A percentile compares a stretch with the other conserved stretches of the same genome.
Conservation (phyloP, 2,329 filamentous ascomycete species). For the Talaromyces marneffei region DNA sequence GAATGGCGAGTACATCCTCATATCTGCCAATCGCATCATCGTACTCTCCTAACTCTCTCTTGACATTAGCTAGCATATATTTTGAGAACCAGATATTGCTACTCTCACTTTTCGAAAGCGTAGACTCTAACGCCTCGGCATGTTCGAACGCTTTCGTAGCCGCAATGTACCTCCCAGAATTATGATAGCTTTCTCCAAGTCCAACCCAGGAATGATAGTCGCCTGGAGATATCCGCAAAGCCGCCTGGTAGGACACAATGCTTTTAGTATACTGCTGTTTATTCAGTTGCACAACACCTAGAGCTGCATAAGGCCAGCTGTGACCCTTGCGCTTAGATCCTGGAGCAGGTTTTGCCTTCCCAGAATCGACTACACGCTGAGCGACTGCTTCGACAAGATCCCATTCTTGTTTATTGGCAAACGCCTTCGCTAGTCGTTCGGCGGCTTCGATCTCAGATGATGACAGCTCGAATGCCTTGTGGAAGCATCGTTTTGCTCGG, state of each 20-base stretch:
- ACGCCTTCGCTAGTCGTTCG: slow-evolving; percentile 75
- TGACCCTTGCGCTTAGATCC: slow-evolving; percentile 89
- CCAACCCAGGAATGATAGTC: slow-evolving; percentile 97
- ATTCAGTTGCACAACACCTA: slow-evolving; percentile 91
- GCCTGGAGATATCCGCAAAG: slow-evolving; percentile 71
- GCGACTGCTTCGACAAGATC: slow-evolving; percentile 91
- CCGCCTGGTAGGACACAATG: slow-evolving; percentile 86
- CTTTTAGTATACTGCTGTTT: slow-evolving; percentile 85
- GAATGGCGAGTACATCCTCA: slow-evolving; percentile 61
- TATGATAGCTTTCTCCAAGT: slow-evolving; percentile 94
- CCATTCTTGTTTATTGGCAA: slow-evolving; percentile 90
- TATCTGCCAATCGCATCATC: slow-evolving; percentile 77
- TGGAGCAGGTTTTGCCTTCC: slow-evolving; percentile 80
- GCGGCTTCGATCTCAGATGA: slow-evolving; percentile 79
- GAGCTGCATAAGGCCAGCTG: slow-evolving; percentile 91
- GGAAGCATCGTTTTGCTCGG: slow-evolving; percentile 84
- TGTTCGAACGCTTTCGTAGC: slow-evolving; percentile 85
- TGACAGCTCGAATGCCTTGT: slow-evolving; percentile 92
- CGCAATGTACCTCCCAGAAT: slow-evolving; percentile 87
- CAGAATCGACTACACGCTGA: slow-evolving; percentile 87
- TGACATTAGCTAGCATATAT: slow-evolving; percentile 94
- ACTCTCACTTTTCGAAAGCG: slow-evolving; percentile 47
- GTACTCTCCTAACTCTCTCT: slow-evolving; percentile 83
- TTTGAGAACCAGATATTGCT: slow-evolving; percentile 89
- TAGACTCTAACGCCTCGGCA: slow-evolving; percentile 68